These are phyloP conservation scores for Sclerotiophoma versabilis DNA, from an alignment of 2,329 filamentous ascomycete genomes.

Conservation along the genomic window DNA sequence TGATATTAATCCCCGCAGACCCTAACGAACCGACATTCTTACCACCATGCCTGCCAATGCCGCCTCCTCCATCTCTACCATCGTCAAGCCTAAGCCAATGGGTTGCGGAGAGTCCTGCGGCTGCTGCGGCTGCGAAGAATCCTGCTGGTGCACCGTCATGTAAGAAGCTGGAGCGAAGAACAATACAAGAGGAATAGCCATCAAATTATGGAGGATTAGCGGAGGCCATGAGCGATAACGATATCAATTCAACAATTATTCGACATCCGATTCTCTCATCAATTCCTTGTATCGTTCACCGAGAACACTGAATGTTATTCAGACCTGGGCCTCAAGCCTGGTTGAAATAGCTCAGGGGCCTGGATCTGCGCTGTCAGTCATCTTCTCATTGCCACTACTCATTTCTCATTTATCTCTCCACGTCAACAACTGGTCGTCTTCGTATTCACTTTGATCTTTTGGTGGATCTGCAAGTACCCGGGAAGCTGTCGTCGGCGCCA, in stretches of 20 bases:
- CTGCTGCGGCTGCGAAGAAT: constrained; percentile 50
- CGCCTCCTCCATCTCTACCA: constrained; percentile 45
- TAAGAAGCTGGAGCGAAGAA: constrained; percentile 21
- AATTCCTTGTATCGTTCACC: background rate
- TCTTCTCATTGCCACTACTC: too few relatives aligned
- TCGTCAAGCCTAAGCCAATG: constrained; percentile 48
- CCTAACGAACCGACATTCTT: background rate
- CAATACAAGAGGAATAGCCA: background rate
- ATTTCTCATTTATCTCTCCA: too few relatives aligned
- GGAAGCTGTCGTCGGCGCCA: too few relatives aligned
- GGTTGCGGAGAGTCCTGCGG: constrained; percentile 48
- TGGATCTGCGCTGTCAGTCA: too few relatives aligned
- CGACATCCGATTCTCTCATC: background rate
- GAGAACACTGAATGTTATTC: background rate
- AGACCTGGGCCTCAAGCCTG: background rate
- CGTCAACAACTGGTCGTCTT: too few relatives aligned
- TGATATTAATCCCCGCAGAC: background rate
- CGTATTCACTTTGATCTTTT: too few relatives aligned
- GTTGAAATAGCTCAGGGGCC: too few relatives aligned
- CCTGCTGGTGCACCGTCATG: constrained; percentile 48
- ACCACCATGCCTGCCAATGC: constrained; percentile 44
- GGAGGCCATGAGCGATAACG: background rate
- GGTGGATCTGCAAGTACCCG: too few relatives aligned
- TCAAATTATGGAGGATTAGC: background rate
- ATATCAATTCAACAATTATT: background rate